These are phyloP conservation scores for Aegilops speltoides DNA, from an alignment of 176 grass and related monocot genomes.

Conservation along the genomic window DNA sequence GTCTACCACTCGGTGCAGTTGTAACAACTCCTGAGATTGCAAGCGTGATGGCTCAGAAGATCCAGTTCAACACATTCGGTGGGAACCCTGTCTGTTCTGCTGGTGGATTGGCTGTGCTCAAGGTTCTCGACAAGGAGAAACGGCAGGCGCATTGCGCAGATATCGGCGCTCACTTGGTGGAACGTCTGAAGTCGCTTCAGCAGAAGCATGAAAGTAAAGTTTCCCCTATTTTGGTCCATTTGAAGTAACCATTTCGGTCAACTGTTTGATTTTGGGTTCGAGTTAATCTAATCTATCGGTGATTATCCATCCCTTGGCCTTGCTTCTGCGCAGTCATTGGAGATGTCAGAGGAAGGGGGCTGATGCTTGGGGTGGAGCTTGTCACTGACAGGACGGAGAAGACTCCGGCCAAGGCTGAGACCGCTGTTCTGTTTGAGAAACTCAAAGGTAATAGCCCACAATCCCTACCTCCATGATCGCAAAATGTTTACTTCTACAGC, in stretches of 20 bases:
- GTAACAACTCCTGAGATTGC: constrained; percentile 93
- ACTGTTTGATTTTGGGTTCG: neutral
- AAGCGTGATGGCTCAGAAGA: constrained; percentile 78
- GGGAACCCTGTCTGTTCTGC: constrained; percentile 96
- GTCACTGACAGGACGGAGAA: constrained; percentile 82
- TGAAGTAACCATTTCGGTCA: neutral
- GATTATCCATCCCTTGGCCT: neutral
- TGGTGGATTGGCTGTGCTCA: constrained; percentile 87
- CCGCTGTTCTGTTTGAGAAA: constrained; percentile 80
- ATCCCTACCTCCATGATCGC: neutral
- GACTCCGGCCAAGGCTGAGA: constrained; percentile 87
- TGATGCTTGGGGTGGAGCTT: constrained; percentile 97
- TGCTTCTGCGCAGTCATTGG: constrained; percentile 71
- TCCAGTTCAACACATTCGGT: constrained; percentile 95
- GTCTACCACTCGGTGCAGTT: constrained; percentile 89
- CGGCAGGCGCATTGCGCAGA: constrained; percentile 74
- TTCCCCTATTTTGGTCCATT: neutral
- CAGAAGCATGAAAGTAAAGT: constrained; percentile 90
- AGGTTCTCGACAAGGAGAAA: constrained; percentile 95
- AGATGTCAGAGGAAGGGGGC: constrained; percentile 93
- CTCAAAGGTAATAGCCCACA: constrained; percentile 57
- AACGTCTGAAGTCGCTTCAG: constrained; percentile 77
- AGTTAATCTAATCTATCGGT: neutral
- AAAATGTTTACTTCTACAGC: no score
- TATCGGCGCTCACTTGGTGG: constrained; percentile 79